phyloP scores from a whole-genome alignment of 306 rosid species.

The Hippophae rhamnoides region DNA sequence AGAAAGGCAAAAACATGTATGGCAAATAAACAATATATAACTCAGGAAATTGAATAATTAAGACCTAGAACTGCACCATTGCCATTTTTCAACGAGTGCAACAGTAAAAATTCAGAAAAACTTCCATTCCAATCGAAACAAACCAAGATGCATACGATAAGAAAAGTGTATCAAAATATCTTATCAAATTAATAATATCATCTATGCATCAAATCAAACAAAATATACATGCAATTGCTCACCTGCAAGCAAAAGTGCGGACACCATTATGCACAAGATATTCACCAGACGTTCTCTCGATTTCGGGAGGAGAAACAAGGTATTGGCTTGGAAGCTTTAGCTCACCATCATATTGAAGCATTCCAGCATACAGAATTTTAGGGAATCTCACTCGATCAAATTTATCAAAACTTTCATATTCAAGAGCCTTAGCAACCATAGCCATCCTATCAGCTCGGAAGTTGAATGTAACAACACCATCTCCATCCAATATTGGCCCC shows the following conservation, averaged over 20 bases:
- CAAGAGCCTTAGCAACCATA: slow-evolving; percentile 95
- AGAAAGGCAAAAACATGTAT: background rate
- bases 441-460: slow-evolving; percentile 95
- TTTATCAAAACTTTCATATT: slow-evolving; percentile 77
- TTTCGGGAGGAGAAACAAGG: slow-evolving; percentile 95
- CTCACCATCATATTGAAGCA: slow-evolving; percentile 98
- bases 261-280: slow-evolving; percentile 78
- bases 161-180: too few relatives aligned
- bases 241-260: slow-evolving; percentile 96
- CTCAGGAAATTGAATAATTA: too few relatives aligned
- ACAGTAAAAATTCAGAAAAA: too few relatives aligned
- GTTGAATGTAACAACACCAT: slow-evolving; percentile 93
- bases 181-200: too few relatives aligned
- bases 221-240: slow-evolving; percentile 12
- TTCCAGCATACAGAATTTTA: slow-evolving; percentile 88
- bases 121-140: too few relatives aligned
- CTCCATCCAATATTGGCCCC: slow-evolving; percentile 95
- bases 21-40: background rate
- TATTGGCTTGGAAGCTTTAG: slow-evolving; percentile 83
- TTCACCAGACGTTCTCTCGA: slow-evolving; percentile 98
- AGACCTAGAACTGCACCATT: too few relatives aligned
- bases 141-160: too few relatives aligned
- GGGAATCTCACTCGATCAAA: slow-evolving; percentile 83
- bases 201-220: background rate
- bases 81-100: too few relatives aligned